Base-by-base conservation (phyloP, 805 yeast species). In the Saturnispora halmiae region DNA sequence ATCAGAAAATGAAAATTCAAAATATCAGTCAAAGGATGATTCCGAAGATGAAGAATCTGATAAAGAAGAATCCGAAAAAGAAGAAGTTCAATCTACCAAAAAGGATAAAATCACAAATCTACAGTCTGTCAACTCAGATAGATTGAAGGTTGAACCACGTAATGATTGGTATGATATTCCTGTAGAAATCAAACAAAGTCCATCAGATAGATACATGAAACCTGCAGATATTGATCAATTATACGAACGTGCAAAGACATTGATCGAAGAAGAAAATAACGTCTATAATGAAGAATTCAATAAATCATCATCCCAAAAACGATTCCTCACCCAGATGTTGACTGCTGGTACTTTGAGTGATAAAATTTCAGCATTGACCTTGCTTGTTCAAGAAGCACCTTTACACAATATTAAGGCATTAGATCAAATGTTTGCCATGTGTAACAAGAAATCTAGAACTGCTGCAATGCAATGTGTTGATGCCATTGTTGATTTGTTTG, bases 341-440 rank as follows among this genome's bases (percentile, higher is more conserved):
- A 71, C 87, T 5, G 81, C 77, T 50, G 98, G 98, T 83, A 92
- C 98, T 0, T 70, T 90, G 52, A 81, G 78, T 52, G 98, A 92
- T 79, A 87, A 92, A 64, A 83, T 92, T 41, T 84, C 95, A 36
- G 96, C 98, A 0, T 70, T 92, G 55, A 90, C 98, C 1, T 74
- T 92, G 56, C 68, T 92, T 56, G 75, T 88, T 36, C 97, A 92
- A 58, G 97, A 92, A 64, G 88, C 96, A 2, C 98, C 98, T 6
- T 58, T 87, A 41, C 97, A 92, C 57, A 83, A 90, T 51, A 55
- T 79, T 39, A 83, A 85, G 58, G 85, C 95, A 0, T 67, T 92
- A 43, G 95, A 85, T 49, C 81, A 80, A 29, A 64, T 92, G 47
- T 58, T 83, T 46, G 71, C 75, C 4, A 83, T 80, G 65, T 85